Evolutionary conservation across 2,329 filamentous ascomycete genomes (phyloP).

Genomic region (Herpomyces periplanetae): DNA sequence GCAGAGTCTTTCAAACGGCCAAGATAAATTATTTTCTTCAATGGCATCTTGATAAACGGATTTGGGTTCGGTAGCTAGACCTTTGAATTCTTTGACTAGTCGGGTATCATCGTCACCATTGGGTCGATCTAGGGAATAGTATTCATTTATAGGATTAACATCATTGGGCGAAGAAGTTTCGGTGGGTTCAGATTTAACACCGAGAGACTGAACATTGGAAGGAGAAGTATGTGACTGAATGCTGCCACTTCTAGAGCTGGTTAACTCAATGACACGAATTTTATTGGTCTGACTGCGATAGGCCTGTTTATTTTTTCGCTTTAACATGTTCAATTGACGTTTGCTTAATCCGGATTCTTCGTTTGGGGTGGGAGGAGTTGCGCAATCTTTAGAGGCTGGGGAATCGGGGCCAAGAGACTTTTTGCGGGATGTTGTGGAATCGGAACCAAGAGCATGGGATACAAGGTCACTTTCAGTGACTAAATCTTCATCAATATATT

Average conservation of each 20-base stretch:
- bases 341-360: slow-evolving; percentile 47
- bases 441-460: slow-evolving; percentile 8
- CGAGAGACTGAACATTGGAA: slow-evolving; percentile 16
- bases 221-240: no score
- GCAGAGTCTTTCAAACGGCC: slow-evolving; percentile 75
- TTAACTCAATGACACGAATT: slow-evolving; percentile 54
- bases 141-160: slow-evolving; percentile 16
- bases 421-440: slow-evolving; percentile 7
- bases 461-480: slow-evolving; percentile 22
- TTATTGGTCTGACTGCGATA: slow-evolving; percentile 65
- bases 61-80: slow-evolving; percentile 36
- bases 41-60: slow-evolving; percentile 44
- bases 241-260: slow-evolving; percentile 22
- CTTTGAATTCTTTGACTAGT: slow-evolving; percentile 82
- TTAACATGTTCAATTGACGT: slow-evolving; percentile 67
- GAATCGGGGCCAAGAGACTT: slow-evolving; percentile 10
- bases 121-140: slow-evolving; percentile 50
- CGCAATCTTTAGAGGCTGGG: slow-evolving; percentile 7
- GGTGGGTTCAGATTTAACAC: slow-evolving; percentile 16
- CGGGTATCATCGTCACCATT: slow-evolving; percentile 62
- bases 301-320: slow-evolving; percentile 66
- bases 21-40: slow-evolving; percentile 36
- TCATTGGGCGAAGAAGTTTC: slow-evolving; percentile 10
- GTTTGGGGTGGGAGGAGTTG: slow-evolving; percentile 12
- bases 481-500: slow-evolving; percentile 50